These are phyloP conservation scores for Saksenaea vasiformis DNA, from an alignment of 371 early-diverging fungal species.

Conservation along the genomic window DNA sequence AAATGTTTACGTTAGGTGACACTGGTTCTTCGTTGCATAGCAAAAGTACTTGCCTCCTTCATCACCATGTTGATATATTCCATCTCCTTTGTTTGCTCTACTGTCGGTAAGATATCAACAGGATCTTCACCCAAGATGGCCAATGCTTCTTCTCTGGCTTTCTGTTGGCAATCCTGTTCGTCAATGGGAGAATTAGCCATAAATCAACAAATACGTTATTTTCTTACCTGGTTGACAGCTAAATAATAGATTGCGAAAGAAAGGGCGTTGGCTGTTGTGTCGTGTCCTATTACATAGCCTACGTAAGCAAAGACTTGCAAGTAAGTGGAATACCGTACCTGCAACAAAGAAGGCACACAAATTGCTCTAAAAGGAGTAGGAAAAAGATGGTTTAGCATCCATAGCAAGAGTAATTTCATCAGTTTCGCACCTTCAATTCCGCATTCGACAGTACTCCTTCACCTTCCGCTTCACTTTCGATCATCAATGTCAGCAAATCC, in stretches of 20 bases:
- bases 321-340: constrained; percentile 30
- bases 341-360: constrained; percentile 46
- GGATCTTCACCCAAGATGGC: constrained; percentile 50
- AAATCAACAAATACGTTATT: not conserved
- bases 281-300: constrained; percentile 34
- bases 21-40: not conserved
- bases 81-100: constrained; percentile 15
- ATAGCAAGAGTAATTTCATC: constrained; percentile 11
- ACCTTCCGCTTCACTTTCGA: constrained; percentile 41
- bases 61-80: constrained; percentile 20
- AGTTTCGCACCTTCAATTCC: constrained; percentile 39
- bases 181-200: too few species aligned
- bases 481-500: constrained; percentile 58
- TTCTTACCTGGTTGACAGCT: constrained; percentile 42
- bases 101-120: constrained; percentile 40
- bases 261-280: constrained; percentile 55
- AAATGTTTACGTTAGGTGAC: not conserved
- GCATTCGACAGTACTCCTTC: constrained; percentile 33
- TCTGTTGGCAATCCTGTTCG: constrained; percentile 45
- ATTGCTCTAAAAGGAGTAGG: constrained; percentile 20
- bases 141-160: constrained; percentile 53
- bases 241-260: constrained; percentile 44
- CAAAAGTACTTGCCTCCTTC: constrained; percentile 19
- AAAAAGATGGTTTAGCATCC: not conserved
- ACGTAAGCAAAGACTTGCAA: constrained; percentile 10